Evolutionary conservation across 257 asterid genomes (phyloP).

Genomic region (Apocynum venetum): DNA sequence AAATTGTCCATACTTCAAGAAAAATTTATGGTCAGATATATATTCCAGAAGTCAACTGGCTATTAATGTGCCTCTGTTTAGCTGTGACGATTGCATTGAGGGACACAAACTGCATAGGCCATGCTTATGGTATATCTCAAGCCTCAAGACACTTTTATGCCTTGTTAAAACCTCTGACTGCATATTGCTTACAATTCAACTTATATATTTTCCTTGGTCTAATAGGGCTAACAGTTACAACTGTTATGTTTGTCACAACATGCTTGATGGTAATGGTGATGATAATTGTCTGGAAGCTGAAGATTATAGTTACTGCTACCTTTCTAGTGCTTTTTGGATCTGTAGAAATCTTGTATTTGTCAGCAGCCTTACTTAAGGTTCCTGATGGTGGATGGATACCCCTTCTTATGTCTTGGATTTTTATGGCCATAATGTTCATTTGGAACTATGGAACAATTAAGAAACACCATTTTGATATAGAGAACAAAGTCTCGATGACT

Average conservation of each 20-base stretch:
- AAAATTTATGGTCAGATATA: constrained; percentile 33
- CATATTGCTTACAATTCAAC: neutral
- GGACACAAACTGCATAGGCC: constrained; percentile 28
- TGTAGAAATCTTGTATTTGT: constrained; percentile 34
- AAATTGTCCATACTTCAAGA: constrained; percentile 29
- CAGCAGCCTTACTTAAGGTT: constrained; percentile 32
- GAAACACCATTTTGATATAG: constrained; percentile 33
- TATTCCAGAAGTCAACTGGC: constrained; percentile 37
- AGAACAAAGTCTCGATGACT: constrained; percentile 47
- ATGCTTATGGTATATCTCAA: constrained; percentile 30
- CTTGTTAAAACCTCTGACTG: neutral
- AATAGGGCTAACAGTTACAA: constrained; percentile 31
- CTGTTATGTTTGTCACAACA: constrained; percentile 39
- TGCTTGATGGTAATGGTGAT: constrained; percentile 38
- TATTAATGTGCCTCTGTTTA: constrained; percentile 28
- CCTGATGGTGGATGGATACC: constrained; percentile 41
- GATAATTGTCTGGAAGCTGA: constrained; percentile 34
- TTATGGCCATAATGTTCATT: constrained; percentile 30
- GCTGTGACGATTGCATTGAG: constrained; percentile 26
- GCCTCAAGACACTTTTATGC: neutral
- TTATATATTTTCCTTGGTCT: neutral
- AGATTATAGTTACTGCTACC: constrained; percentile 16
- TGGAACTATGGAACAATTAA: constrained; percentile 40
- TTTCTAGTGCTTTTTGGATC: constrained; percentile 34
- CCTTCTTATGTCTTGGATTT: constrained; percentile 26